Conservation (phyloP, 257 asterid genomes). For the Solanum bulbocastanum region DNA sequence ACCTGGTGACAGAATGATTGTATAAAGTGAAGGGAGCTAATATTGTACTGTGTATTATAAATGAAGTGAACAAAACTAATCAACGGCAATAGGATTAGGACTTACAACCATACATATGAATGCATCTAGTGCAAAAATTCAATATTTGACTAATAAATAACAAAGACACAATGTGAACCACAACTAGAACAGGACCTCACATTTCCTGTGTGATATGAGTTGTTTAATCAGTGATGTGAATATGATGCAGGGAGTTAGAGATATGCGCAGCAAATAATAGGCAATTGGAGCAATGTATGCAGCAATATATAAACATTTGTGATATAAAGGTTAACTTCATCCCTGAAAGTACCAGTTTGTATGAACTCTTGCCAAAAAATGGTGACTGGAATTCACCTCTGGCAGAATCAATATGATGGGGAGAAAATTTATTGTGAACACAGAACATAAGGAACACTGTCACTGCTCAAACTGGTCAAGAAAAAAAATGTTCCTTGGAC, state of each 20-base stretch:
- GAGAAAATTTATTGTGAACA: neutral
- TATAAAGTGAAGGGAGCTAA: neutral
- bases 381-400: neutral
- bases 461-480: neutral
- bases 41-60: neutral
- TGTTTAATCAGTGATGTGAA: neutral
- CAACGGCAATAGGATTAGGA: neutral
- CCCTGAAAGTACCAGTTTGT: neutral
- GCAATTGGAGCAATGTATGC: neutral
- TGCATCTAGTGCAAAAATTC: neutral
- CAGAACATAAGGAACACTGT: neutral
- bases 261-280: neutral
- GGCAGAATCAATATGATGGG: neutral
- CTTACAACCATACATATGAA: neutral
- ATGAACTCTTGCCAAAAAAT: neutral
- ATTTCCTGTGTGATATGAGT: neutral
- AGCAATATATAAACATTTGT: neutral
- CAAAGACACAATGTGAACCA: neutral
- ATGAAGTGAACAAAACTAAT: neutral
- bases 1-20: slow-evolving; percentile 36
- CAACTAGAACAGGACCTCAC: neutral
- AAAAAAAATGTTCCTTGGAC: neutral
- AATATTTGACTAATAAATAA: neutral
- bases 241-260: neutral
- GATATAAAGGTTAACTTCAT: neutral